Percentiles rank a stretch among this genome's conserved stretches.
Evolutionary conservation across 139 green algal genomes (phyloP).

Genomic region (Chlorella sp.): DNA sequence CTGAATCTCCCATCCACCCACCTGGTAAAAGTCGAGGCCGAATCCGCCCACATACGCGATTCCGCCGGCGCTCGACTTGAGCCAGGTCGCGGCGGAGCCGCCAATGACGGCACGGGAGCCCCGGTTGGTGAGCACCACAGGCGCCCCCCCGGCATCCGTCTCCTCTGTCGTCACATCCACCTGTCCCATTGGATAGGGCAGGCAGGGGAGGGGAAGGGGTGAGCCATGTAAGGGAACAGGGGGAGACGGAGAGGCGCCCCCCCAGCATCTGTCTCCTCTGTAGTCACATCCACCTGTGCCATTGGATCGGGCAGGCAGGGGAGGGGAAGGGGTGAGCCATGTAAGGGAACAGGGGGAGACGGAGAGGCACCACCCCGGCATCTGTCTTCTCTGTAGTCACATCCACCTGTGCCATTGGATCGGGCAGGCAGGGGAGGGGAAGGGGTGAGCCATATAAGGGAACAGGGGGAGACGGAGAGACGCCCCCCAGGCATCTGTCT

Average conservation of each 20-base stretch:
- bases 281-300: neutral
- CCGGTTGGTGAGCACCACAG: neutral
- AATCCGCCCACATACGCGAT: neutral
- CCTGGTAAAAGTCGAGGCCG: no score
- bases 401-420: neutral
- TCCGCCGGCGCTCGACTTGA: neutral
- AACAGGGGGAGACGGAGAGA: neutral
- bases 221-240: neutral
- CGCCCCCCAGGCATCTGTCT: neutral
- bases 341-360: neutral
- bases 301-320: neutral
- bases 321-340: neutral
- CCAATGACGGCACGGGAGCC: neutral
- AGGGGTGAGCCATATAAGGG: neutral
- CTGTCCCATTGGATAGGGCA: neutral
- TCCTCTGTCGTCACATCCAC: slow-evolving; percentile 1
- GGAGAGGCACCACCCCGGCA: neutral
- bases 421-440: neutral
- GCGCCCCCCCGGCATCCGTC: neutral
- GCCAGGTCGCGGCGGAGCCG: neutral
- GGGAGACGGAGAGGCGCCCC: neutral
- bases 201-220: neutral
- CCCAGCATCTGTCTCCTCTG: neutral
- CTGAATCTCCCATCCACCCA: no score
- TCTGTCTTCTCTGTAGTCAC: neutral